Evolutionary conservation across 2,329 filamentous ascomycete genomes (phyloP).

Genomic region (Penicillium sp.): DNA sequence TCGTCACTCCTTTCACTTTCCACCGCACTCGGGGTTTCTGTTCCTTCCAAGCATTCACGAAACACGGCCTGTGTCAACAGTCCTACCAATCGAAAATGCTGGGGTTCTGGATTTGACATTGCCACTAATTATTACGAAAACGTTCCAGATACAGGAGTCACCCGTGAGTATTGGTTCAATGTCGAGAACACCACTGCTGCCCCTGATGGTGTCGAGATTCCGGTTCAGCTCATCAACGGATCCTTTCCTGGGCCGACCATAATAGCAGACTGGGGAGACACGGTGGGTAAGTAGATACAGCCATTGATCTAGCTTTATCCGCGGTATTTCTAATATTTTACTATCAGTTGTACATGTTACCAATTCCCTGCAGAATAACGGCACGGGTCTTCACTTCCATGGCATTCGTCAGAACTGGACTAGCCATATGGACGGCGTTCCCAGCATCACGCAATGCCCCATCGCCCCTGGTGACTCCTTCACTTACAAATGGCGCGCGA

Average conservation of each 20-base stretch:
- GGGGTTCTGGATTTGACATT: conserved; percentile 9
- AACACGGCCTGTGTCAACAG: conserved; percentile 8
- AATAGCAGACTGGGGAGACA: conserved; percentile 44
- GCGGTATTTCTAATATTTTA: no score
- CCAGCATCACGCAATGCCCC: conserved; percentile 34
- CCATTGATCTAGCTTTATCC: background rate
- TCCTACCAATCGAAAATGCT: conserved; percentile 8
- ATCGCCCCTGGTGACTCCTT: conserved; percentile 34
- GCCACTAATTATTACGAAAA: conserved; percentile 11
- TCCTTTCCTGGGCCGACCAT: conserved; percentile 54
- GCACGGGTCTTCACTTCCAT: conserved; percentile 20
- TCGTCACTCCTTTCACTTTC: background rate
- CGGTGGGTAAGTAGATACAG: conserved; percentile 8
- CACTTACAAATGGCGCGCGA: conserved; percentile 36
- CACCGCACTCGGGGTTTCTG: background rate
- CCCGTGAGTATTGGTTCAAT: conserved; percentile 48
- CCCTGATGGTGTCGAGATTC: conserved; percentile 50
- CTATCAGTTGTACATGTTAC: conserved; percentile 42
- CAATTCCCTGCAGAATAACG: conserved; percentile 48
- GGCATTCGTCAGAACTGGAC: conserved; percentile 26
- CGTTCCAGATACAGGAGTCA: conserved; percentile 38
- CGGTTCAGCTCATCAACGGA: conserved; percentile 50
- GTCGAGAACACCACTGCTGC: conserved; percentile 49
- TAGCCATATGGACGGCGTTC: conserved; percentile 13
- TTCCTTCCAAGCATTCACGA: conserved; percentile 1